phyloP scores from a whole-genome alignment of 2,329 filamentous ascomycete species.

The Metarhizium anisopliae region DNA sequence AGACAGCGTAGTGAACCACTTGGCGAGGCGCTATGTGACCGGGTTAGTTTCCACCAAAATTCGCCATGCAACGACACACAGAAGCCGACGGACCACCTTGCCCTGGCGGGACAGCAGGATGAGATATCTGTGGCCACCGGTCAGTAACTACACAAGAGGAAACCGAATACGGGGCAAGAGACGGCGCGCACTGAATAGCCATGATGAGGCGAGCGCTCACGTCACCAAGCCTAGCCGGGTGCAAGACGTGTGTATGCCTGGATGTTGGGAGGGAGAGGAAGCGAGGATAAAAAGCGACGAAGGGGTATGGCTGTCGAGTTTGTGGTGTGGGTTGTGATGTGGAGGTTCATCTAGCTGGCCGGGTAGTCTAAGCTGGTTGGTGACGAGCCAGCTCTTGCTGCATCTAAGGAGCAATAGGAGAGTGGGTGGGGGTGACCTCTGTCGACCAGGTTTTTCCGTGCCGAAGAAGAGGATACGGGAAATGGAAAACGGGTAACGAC shows the following conservation, averaged over 20 bases:
- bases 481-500: too few species aligned
- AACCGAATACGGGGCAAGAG: constrained; percentile 4
- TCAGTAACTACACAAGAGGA: constrained; percentile 11
- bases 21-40: constrained; percentile 71
- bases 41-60: constrained; percentile 5
- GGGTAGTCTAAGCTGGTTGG: constrained; percentile 8
- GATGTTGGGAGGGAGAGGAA: background rate
- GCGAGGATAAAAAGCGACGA: background rate
- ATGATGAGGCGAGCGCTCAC: constrained; percentile 21
- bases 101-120: constrained; percentile 96
- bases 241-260: constrained; percentile 5
- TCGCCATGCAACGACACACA: background rate
- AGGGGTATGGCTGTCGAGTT: background rate
- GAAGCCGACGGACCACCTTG: constrained; percentile 74
- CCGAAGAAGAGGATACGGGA: background rate
- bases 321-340: constrained; percentile 1
- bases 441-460: background rate
- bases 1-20: constrained; percentile 98
- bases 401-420: too few species aligned
- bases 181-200: constrained; percentile 33
- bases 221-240: constrained; percentile 10
- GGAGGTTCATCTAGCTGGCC: constrained; percentile 1
- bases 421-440: background rate
- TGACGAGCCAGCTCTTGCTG: too few species aligned
- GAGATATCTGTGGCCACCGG: constrained; percentile 60